Evolutionary conservation across 192 early-diverging fungal species (phyloP), one percentile per base, ranked within the genome.

Genomic region (Coemansia sp.): DNA sequence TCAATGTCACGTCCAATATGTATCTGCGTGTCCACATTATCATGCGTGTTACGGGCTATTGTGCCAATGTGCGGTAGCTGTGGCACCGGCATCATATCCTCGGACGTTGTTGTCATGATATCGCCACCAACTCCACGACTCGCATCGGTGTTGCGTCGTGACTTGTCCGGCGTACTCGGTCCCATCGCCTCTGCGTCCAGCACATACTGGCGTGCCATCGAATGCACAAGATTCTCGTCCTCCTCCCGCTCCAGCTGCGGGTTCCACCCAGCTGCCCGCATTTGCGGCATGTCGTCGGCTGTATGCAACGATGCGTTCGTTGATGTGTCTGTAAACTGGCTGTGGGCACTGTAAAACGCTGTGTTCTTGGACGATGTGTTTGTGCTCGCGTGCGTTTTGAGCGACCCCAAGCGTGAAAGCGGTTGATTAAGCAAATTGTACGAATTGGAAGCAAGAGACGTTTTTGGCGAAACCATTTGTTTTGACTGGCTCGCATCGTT

Each of bases 131-230:
- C 22, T 58, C 57, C 65, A 5, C 59, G 55, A 22, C 66, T 66
- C 10, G 45, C 66, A 11, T 66, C 76, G 0, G 78, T 81, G 63
- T 66, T 65, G 43, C 55, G 56, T 24, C 78, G 68, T 29, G 72
- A 69, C 48, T 62, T 6, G 13, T 71, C 63, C 24, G 78, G 69
- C 41, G 72, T 64, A 10, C 65, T 59, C 16, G 73, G 74, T 20
- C 78, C 78, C 4, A 73, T 64, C 12, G 73, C 69, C 60, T 81
- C 73, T 4, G 78, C 73, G 14, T 74, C 73, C 45, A 75, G 32
- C 26, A 81, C 65, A 32, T 81, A 81, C 24, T 75, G 78, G 24
- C 60, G 47, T 14, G 78, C 72, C 59, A 81, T 58, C 1, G 78
- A 73, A 13, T 68, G 58, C 26, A 62, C 65, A 41, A 81, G 51